Conservation (phyloP, 331 rosid genomes). For the Rosa hybrid region DNA sequence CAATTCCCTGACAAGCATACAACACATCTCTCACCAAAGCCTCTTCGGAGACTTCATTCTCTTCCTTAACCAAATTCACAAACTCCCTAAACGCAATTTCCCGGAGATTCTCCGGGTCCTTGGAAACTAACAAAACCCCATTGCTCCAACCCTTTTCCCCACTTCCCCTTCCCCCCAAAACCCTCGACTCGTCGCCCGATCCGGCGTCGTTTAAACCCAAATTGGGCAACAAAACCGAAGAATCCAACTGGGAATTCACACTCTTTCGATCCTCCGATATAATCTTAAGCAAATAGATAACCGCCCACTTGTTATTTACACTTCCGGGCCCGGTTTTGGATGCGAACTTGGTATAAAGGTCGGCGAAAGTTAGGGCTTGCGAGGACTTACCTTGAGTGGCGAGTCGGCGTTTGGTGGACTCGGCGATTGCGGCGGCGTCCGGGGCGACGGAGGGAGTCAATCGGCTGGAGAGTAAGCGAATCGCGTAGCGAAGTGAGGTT, state of each 20-base stretch:
- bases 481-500: constrained; percentile 75
- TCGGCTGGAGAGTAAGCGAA: constrained; percentile 78
- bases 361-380: constrained; percentile 88
- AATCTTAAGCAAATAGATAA: constrained; percentile 70
- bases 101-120: constrained; percentile 75
- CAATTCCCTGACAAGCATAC: constrained; percentile 93
- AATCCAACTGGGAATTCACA: constrained; percentile 36
- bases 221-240: constrained; percentile 65
- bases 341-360: constrained; percentile 75
- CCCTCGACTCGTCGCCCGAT: constrained; percentile 41
- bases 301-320: constrained; percentile 89
- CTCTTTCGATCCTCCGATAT: constrained; percentile 68
- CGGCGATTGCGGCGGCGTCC: constrained; percentile 87
- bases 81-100: constrained; percentile 75
- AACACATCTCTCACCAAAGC: constrained; percentile 80
- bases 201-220: constrained; percentile 39
- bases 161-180: constrained; percentile 16
- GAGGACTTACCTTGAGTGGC: constrained; percentile 84
- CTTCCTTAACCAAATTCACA: constrained; percentile 65
- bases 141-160: constrained; percentile 51
- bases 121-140: constrained; percentile 66
- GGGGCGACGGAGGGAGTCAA: constrained; percentile 79
- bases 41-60: constrained; percentile 77
- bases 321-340: constrained; percentile 69
- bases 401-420: constrained; percentile 86